These are phyloP conservation scores for Euphrasia confusa DNA, from an alignment of 257 asterid genomes.

Conservation along the genomic window DNA sequence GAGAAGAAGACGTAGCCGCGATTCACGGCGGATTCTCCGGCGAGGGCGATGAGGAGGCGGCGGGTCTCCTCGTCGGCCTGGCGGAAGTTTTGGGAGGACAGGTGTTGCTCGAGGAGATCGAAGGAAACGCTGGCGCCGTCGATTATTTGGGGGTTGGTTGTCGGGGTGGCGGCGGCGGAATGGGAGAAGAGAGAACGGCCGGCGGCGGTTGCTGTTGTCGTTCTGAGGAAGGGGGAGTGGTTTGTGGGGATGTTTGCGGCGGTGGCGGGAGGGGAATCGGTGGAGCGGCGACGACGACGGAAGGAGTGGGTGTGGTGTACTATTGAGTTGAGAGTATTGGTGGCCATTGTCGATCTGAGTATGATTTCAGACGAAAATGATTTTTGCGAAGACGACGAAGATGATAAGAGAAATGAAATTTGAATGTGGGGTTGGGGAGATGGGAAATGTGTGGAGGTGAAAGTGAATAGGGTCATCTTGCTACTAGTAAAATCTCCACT, in stretches of 20 bases:
- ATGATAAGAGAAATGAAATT: conserved; percentile 17
- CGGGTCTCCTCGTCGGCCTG: conserved; percentile 96
- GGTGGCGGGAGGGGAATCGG: conserved; percentile 37
- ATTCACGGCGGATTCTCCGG: conserved; percentile 75
- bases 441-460: conserved; percentile 12
- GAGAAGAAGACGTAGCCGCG: conserved; percentile 96
- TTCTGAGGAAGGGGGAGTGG: conserved; percentile 33
- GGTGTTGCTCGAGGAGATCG: conserved; percentile 50
- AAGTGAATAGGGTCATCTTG: conserved; percentile 31
- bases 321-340: conserved; percentile 54
- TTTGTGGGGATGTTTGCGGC: conserved; percentile 12
- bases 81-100: conserved; percentile 50
- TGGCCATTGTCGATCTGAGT: conserved; percentile 43
- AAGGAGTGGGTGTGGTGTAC: conserved; percentile 32
- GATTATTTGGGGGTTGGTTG: conserved; percentile 22
- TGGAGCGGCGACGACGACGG: conserved; percentile 49
- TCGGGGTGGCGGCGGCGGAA: conserved; percentile 25
- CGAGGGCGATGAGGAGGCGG: conserved; percentile 67
- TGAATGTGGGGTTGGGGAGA: conserved; percentile 22
- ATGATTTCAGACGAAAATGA: not conserved
- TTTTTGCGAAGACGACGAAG: not conserved
- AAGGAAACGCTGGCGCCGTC: conserved; percentile 25
- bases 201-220: conserved; percentile 31
- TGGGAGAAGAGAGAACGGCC: conserved; percentile 24
- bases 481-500: conserved; percentile 32